phyloP scores from a whole-genome alignment of 2,329 filamentous ascomycete genomes.

The Colletotrichum destructivum region DNA sequence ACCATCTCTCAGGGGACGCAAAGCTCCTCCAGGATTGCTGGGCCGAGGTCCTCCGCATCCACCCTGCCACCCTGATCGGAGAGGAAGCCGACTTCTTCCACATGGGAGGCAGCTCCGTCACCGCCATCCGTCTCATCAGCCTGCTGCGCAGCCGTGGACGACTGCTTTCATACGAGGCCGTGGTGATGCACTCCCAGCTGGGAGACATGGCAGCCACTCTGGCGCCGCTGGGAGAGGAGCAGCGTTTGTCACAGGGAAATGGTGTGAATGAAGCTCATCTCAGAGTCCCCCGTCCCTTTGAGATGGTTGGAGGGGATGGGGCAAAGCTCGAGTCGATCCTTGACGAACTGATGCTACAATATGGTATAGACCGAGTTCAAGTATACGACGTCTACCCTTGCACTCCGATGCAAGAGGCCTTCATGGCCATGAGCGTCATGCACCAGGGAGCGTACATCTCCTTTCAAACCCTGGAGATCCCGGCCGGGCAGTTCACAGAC shows the following conservation, averaged over 20 bases:
- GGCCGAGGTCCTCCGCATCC: background rate
- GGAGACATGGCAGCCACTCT: background rate
- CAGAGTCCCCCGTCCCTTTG: background rate
- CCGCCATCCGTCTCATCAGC: constrained; percentile 10
- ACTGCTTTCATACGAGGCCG: background rate
- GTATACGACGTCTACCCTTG: constrained; percentile 56
- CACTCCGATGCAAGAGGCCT: constrained; percentile 57
- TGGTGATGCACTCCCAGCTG: constrained; percentile 1
- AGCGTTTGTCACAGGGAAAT: background rate
- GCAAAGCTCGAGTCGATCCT: background rate
- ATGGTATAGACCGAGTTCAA: background rate
- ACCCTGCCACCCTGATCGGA: constrained; percentile 3
- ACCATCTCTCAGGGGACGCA: background rate
- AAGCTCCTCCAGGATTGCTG: background rate
- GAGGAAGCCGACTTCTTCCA: constrained; percentile 13
- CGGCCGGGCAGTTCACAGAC: background rate
- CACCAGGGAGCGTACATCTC: constrained; percentile 53
- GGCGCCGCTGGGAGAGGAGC: background rate
- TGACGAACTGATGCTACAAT: background rate
- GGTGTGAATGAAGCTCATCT: too few species aligned
- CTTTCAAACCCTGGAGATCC: background rate
- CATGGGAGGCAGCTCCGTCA: constrained; percentile 19
- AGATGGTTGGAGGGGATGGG: background rate
- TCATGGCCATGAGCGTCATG: constrained; percentile 54
- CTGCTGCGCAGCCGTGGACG: constrained; percentile 2